Evolutionary conservation across 2,329 filamentous ascomycete species (phyloP).

Genomic region (Tolypocladium nubicola): DNA sequence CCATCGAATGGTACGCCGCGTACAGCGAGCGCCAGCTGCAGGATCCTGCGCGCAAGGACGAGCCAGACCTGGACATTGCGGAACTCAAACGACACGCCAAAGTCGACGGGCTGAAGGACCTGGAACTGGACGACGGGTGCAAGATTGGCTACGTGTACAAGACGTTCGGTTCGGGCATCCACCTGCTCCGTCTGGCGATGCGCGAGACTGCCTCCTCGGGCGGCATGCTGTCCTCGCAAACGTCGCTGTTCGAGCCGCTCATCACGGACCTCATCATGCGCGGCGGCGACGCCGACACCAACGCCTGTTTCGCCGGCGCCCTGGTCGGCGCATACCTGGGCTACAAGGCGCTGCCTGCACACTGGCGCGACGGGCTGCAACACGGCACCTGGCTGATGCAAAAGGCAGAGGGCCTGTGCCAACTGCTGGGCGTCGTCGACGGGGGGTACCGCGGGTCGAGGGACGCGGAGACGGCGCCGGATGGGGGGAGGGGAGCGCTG

Average conservation of each 20-base stretch:
- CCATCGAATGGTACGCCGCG: constrained; percentile 25
- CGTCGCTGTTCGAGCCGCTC: constrained; percentile 30
- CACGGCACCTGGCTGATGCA: constrained; percentile 32
- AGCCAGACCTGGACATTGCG: constrained; percentile 22
- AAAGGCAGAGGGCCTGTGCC: constrained; percentile 30
- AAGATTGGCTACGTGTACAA: constrained; percentile 46
- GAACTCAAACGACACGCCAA: constrained; percentile 31
- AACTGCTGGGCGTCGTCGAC: constrained; percentile 23
- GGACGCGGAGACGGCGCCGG: constrained; percentile 28
- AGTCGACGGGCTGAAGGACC: constrained; percentile 22
- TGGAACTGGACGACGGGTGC: constrained; percentile 31
- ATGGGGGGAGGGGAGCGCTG: constrained; percentile 29
- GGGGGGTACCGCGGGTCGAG: constrained; percentile 21
- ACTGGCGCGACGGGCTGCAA: constrained; percentile 37
- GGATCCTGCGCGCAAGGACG: constrained; percentile 14
- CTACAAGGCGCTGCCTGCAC: constrained; percentile 30
- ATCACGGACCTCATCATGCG: constrained; percentile 38
- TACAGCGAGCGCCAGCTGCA: constrained; percentile 10
- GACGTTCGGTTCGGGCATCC: constrained; percentile 35
- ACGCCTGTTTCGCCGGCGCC: constrained; percentile 40
- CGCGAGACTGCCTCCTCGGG: constrained; percentile 13
- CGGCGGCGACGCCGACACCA: constrained; percentile 44
- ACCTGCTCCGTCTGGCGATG: constrained; percentile 32
- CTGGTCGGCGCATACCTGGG: constrained; percentile 37
- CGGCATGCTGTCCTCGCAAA: constrained; percentile 9